phyloP scores from a whole-genome alignment of 2,329 filamentous ascomycete species.

The Leptographium procerum region DNA sequence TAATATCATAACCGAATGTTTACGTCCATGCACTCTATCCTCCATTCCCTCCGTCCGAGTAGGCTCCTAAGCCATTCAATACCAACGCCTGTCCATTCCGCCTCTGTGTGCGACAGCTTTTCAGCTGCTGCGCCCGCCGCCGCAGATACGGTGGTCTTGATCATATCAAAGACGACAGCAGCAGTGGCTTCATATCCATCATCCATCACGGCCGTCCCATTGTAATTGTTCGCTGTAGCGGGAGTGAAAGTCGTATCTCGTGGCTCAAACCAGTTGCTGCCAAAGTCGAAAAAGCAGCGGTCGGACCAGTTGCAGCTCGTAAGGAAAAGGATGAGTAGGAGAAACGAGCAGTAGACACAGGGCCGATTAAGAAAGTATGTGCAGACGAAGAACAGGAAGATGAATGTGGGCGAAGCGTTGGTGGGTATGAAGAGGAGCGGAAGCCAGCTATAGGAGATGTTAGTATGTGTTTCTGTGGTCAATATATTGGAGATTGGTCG shows the following conservation, averaged over 20 bases:
- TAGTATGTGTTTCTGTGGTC: not conserved
- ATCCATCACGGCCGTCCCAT: slow-evolving; percentile 4
- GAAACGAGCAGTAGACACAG: slow-evolving; percentile 94
- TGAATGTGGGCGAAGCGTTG: slow-evolving; percentile 74
- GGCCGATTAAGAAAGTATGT: slow-evolving; percentile 95
- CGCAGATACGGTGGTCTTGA: slow-evolving; percentile 60
- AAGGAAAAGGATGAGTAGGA: slow-evolving; percentile 73
- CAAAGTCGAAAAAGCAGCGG: slow-evolving; percentile 86
- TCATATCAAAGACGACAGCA: slow-evolving; percentile 31
- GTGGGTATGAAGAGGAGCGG: slow-evolving; percentile 82
- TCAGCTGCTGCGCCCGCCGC: slow-evolving; percentile 58
- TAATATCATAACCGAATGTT: slow-evolving; percentile 56
- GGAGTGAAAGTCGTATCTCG: slow-evolving; percentile 30
- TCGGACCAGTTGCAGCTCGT: slow-evolving; percentile 68
- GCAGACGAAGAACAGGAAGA: slow-evolving; percentile 79
- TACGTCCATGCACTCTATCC: slow-evolving; percentile 82
- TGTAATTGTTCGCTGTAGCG: not conserved
- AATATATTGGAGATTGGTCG: not conserved
- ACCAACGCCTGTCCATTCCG: slow-evolving; percentile 65
- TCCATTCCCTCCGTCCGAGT: slow-evolving; percentile 75
- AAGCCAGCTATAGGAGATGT: slow-evolving; percentile 51
- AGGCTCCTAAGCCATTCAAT: slow-evolving; percentile 79
- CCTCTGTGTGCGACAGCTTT: slow-evolving; percentile 39
- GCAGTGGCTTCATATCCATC: slow-evolving; percentile 34
- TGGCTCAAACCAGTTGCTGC: slow-evolving; percentile 88